Base-by-base conservation (phyloP, 129 eudicot genomes). In the Escallonia herrerae region DNA sequence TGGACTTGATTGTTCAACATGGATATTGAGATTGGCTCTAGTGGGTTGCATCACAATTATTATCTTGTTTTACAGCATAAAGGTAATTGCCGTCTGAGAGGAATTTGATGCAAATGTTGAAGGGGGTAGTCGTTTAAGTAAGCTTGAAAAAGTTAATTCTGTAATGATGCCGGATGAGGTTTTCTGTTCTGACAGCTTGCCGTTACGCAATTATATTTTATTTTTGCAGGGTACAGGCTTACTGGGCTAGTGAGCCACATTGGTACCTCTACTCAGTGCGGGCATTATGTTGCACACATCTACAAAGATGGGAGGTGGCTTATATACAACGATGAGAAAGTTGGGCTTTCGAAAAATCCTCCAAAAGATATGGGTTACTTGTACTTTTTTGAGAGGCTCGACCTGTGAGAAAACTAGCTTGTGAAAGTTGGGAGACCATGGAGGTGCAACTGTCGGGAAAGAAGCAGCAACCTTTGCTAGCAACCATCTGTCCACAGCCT, bases 331-430 rank as follows among this genome's bases (percentile, higher is more conserved):
- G 99, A 94, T 56, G 90, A 86, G 48, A 94, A 94, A 76, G 99
- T 94, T 66, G 97, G 87, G 43, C 83, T 80, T 72, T 94, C 99
- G 0, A 87, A 82, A 78, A 82, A 86, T 76, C 97, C 99, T 14
- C 99, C 99, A 33, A 77, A 86, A 65, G 99, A 94, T 69, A 94
- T 94, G 97, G 99, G 97, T 0, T 94, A 94, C 80, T 75, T 94
- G 62, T 94, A 94, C 79, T 86, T 94, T 74, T 94, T 86, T 40
- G 95, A 94, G 76, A 89, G 99, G 69, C 62, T 88, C 43, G 67
- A 76, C 58, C 66, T 58, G 42, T 88, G 83, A 82, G 50, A 43
- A 22, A 11, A 46, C 39, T 63, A 13, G 9, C 4, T 42, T 10
- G 12, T 43, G 33, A 67, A 45, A 68, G 56, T 43, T 12, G 41